phyloP scores from a whole-genome alignment of 1,284 basidiomycete genomes.

The Ustilago sp. region DNA sequence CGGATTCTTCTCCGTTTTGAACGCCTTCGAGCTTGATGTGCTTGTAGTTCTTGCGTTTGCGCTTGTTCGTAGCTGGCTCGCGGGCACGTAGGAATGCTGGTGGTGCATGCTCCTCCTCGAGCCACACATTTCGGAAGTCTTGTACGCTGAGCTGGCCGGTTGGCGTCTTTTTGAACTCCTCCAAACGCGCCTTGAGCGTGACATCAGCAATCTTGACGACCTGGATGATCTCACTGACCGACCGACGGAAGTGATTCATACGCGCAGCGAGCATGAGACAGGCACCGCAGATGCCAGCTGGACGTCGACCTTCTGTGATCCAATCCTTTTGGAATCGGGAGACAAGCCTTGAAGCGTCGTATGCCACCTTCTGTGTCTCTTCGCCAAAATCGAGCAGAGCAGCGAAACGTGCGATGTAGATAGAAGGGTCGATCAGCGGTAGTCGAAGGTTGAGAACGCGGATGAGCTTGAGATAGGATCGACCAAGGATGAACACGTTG shows the following conservation, averaged over 20 bases:
- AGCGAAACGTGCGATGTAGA: constrained; percentile 96
- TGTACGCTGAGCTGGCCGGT: constrained; percentile 86
- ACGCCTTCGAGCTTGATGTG: constrained; percentile 40
- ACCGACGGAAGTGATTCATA: constrained; percentile 97
- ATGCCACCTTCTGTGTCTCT: constrained; percentile 89
- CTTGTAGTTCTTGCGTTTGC: constrained; percentile 69
- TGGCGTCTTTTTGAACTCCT: constrained; percentile 92
- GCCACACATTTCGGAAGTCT: constrained; percentile 91
- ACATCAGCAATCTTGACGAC: constrained; percentile 98
- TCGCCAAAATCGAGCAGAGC: constrained; percentile 97
- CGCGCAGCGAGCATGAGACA: constrained; percentile 93
- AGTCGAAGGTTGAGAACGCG: constrained; percentile 85
- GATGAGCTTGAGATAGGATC: constrained; percentile 93
- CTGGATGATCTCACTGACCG: constrained; percentile 88
- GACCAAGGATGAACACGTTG: constrained; percentile 96
- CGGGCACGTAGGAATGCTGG: constrained; percentile 80
- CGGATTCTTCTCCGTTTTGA: constrained; percentile 23
- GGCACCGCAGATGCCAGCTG: constrained; percentile 96
- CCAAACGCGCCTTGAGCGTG: constrained; percentile 91
- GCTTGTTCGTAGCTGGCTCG: constrained; percentile 75
- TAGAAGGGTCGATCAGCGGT: constrained; percentile 92
- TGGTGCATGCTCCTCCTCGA: constrained; percentile 90
- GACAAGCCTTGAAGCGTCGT: constrained; percentile 92
- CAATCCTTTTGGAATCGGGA: constrained; percentile 96
- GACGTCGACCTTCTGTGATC: constrained; percentile 94